A percentile compares a stretch with the other conserved stretches of the same genome.
Conservation (phyloP, 352 stramenopile species). For the Aphanomyces astaci region DNA sequence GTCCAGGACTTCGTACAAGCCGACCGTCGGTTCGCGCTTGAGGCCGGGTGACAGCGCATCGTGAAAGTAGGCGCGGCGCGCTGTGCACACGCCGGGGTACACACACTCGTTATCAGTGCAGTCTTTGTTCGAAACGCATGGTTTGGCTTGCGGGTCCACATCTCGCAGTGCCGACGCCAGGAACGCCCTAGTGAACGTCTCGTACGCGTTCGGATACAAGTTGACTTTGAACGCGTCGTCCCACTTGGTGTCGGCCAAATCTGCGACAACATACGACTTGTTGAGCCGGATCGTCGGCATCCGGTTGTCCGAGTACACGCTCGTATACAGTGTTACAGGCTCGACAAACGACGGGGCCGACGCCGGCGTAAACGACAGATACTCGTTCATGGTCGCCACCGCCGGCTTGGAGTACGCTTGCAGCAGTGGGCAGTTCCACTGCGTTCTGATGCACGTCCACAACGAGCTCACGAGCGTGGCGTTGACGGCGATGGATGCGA, state of each 20-base stretch:
- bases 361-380: conserved; percentile 37
- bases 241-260: conserved; percentile 39
- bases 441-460: conserved; percentile 43
- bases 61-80: conserved; percentile 61
- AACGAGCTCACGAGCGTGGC: conserved; percentile 45
- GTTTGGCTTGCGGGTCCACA: conserved; percentile 31
- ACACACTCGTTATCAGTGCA: conserved; percentile 67
- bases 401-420: conserved; percentile 51
- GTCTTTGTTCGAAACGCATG: conserved; percentile 48
- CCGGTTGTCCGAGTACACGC: conserved; percentile 26
- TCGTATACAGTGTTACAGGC: conserved; percentile 51
- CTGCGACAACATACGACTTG: neutral
- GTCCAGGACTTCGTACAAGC: conserved; percentile 59
- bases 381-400: conserved; percentile 58
- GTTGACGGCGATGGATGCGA: conserved; percentile 38
- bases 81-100: conserved; percentile 57
- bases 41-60: conserved; percentile 64
- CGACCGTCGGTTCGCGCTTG: conserved; percentile 36
- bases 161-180: conserved; percentile 45
- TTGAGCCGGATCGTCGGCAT: conserved; percentile 8
- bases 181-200: conserved; percentile 67
- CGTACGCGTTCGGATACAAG: conserved; percentile 76
- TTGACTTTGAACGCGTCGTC: conserved; percentile 45
- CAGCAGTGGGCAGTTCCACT: conserved; percentile 74
- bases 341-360: conserved; percentile 46